These are phyloP conservation scores for Monsonia emarginata DNA, from an alignment of 441 rosid species.

Conservation along the genomic window DNA sequence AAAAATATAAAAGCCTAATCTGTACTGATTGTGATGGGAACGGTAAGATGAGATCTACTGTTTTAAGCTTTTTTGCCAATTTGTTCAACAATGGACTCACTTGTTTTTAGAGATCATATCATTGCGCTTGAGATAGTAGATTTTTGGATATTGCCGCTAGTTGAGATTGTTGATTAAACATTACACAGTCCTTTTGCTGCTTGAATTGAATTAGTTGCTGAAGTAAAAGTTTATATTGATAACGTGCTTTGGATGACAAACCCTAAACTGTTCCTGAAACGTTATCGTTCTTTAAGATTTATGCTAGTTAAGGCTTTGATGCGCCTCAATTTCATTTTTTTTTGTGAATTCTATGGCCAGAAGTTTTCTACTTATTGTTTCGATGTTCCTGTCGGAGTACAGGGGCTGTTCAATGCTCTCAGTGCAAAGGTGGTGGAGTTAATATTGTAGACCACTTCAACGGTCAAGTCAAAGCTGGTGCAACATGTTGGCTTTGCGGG, in stretches of 20 bases:
- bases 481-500: slow-evolving; percentile 94
- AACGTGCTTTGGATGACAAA: background rate
- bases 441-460: slow-evolving; percentile 75
- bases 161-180: background rate
- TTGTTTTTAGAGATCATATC: background rate
- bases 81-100: too few relatives aligned
- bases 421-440: slow-evolving; percentile 76
- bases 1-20: slow-evolving; percentile 55
- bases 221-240: background rate
- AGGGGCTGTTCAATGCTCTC: slow-evolving; percentile 55
- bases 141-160: background rate
- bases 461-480: slow-evolving; percentile 85
- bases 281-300: background rate
- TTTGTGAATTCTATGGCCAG: background rate
- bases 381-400: slow-evolving; percentile 4
- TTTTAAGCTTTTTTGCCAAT: background rate
- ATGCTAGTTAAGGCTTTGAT: background rate
- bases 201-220: background rate
- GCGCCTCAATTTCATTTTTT: background rate
- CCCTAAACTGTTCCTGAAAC: background rate
- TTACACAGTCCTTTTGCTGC: background rate
- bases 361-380: background rate
- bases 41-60: slow-evolving; percentile 34
- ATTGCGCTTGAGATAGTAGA: background rate
- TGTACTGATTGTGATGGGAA: slow-evolving; percentile 79